Percentiles rank a stretch among this genome's conserved stretches.
Conservation (phyloP, 2,329 filamentous ascomycete genomes). For the Aspergillus uvarum region DNA sequence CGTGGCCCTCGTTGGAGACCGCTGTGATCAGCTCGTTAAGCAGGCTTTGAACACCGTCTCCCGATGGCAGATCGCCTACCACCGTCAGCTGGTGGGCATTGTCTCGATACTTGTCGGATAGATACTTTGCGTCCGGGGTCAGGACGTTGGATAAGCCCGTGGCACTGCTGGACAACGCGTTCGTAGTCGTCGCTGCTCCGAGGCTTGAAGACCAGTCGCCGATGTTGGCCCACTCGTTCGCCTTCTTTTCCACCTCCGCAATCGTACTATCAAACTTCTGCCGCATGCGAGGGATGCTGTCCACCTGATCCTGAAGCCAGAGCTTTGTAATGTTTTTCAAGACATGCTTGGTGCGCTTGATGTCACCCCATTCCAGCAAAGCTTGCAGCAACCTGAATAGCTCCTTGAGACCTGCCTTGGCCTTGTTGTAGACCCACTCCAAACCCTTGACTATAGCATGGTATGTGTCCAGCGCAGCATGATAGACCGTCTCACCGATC, state of each 20-base stretch:
- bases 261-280: background rate
- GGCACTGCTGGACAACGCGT: background rate
- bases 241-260: background rate
- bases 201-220: conserved; percentile 3
- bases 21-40: background rate
- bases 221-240: conserved; percentile 3
- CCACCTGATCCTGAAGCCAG: conserved; percentile 1
- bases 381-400: conserved; percentile 12
- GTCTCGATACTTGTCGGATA: conserved; percentile 7
- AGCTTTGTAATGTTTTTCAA: conserved; percentile 12
- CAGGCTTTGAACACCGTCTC: background rate
- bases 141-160: background rate
- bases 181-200: background rate
- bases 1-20: background rate
- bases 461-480: conserved; percentile 14
- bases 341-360: conserved; percentile 15
- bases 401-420: conserved; percentile 11
- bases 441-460: conserved; percentile 13
- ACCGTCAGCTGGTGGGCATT: background rate
- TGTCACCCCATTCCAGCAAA: conserved; percentile 19
- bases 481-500: conserved; percentile 12
- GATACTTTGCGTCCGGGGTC: conserved; percentile 4
- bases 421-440: conserved; percentile 9
- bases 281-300: background rate
- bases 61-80: background rate